Conservation (phyloP, 2,329 filamentous ascomycete genomes). For the Aspergillus thermomutatus region DNA sequence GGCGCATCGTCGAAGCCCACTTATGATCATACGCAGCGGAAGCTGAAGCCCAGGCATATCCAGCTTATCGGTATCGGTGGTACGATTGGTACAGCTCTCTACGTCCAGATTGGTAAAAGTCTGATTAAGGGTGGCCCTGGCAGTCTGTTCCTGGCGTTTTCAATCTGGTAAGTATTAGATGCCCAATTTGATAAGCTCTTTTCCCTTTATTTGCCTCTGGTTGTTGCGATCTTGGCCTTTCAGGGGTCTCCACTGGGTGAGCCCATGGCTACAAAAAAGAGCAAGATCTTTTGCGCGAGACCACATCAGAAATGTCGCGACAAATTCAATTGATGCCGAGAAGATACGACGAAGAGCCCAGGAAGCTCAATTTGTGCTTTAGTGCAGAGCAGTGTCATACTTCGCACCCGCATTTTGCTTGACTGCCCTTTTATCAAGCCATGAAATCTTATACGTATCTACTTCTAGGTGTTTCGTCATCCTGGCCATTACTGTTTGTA, state of each 20-base stretch:
- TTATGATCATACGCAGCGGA: slow-evolving; percentile 38
- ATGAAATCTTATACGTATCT: slow-evolving; percentile 30
- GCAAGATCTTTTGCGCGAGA: not conserved
- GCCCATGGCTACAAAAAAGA: not conserved
- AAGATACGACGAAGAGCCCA: not conserved
- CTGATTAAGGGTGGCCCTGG: slow-evolving; percentile 42
- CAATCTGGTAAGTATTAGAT: slow-evolving; percentile 41
- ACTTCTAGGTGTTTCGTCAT: slow-evolving; percentile 44
- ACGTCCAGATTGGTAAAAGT: slow-evolving; percentile 42
- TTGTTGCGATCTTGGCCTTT: slow-evolving; percentile 4
- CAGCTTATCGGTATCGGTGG: slow-evolving; percentile 48
- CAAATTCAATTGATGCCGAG: not conserved
- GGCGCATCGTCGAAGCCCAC: slow-evolving; percentile 22
- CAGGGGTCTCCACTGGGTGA: slow-evolving; percentile 4
- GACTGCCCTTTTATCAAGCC: slow-evolving; percentile 6
- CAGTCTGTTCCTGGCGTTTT: slow-evolving; percentile 44
- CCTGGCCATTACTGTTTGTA: slow-evolving; percentile 46
- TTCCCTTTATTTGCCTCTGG: not conserved
- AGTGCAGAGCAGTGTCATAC: not conserved
- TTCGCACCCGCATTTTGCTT: slow-evolving; percentile 6
- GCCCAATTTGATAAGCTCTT: not conserved
- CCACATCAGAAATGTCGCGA: not conserved
- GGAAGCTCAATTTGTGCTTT: not conserved
- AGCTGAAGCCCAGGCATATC: slow-evolving; percentile 44
- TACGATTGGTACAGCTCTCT: slow-evolving; percentile 44